Evolutionary conservation across 495 filamentous ascomycete species (phyloP).

Genomic region (Xylaria castorea): DNA sequence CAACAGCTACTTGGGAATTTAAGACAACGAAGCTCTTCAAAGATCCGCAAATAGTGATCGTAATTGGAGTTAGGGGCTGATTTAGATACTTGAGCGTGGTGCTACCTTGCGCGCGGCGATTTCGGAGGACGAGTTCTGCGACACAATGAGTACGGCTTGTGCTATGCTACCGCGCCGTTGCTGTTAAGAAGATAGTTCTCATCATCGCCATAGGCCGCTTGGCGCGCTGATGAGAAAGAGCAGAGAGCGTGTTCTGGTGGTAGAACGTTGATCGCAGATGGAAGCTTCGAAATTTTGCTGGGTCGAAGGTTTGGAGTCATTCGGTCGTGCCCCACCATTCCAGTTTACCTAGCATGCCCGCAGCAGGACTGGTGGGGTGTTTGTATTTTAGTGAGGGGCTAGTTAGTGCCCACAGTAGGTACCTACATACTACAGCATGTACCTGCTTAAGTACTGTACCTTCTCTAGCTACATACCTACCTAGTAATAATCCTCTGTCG

Average conservation of each 20-base stretch:
- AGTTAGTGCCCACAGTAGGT: neutral
- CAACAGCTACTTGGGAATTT: neutral
- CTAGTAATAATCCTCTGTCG: too few relatives aligned
- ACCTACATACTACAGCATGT: neutral
- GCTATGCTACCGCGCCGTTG: constrained; percentile 25
- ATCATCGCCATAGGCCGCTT: constrained; percentile 12
- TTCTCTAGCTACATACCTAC: neutral
- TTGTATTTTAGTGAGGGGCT: neutral
- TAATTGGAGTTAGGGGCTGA: neutral
- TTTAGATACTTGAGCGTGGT: neutral
- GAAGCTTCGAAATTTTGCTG: constrained; percentile 29
- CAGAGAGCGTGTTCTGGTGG: neutral
- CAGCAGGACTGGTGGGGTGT: constrained; percentile 7
- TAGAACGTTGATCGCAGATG: neutral
- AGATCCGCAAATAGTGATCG: neutral
- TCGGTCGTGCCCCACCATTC: constrained; percentile 42
- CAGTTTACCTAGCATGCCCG: constrained; percentile 8
- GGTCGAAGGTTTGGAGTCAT: constrained; percentile 36
- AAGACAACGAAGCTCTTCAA: neutral
- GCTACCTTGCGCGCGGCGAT: constrained; percentile 6
- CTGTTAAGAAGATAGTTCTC: neutral
- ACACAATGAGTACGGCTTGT: neutral
- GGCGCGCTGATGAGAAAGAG: neutral
- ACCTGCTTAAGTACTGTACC: neutral
- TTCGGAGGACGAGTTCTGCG: neutral